phyloP scores from a whole-genome alignment of 2,329 filamentous ascomycete species.

The Boeremia lycopersici region DNA sequence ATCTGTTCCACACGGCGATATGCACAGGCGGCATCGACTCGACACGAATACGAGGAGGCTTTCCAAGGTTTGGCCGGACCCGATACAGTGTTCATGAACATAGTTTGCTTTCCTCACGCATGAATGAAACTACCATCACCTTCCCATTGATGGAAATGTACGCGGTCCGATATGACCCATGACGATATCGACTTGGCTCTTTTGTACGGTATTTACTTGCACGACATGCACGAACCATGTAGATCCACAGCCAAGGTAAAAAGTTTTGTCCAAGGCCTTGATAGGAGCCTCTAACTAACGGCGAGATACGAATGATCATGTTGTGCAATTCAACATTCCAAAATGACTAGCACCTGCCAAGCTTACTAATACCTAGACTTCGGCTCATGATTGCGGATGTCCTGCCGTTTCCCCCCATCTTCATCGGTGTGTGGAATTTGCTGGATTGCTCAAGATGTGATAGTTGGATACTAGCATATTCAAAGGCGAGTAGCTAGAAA shows the following conservation, averaged over 20 bases:
- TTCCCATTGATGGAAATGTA: not conserved
- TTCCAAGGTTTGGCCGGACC: too few species aligned
- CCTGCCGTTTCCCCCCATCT: not conserved
- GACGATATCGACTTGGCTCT: not conserved
- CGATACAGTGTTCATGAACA: too few species aligned
- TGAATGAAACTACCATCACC: too few species aligned
- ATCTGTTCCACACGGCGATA: too few species aligned
- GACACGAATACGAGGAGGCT: too few species aligned
- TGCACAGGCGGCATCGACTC: too few species aligned
- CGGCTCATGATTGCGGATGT: not conserved
- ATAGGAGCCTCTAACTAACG: too few species aligned
- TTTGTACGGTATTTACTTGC: not conserved
- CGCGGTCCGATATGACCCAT: not conserved
- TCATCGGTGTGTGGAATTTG: not conserved
- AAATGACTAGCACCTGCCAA: not conserved
- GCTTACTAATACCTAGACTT: not conserved
- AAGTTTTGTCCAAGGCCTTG: too few species aligned
- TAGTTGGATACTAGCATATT: constrained; percentile 1
- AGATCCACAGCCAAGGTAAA: not conserved
- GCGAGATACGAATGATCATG: not conserved
- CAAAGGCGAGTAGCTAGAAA: not conserved
- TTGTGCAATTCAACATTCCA: not conserved
- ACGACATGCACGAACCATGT: not conserved
- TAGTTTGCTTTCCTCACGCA: too few species aligned
- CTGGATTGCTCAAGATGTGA: not conserved